Evolutionary conservation across 2,329 filamentous ascomycete genomes (phyloP).

Genomic region (Coleophoma cylindrospora): DNA sequence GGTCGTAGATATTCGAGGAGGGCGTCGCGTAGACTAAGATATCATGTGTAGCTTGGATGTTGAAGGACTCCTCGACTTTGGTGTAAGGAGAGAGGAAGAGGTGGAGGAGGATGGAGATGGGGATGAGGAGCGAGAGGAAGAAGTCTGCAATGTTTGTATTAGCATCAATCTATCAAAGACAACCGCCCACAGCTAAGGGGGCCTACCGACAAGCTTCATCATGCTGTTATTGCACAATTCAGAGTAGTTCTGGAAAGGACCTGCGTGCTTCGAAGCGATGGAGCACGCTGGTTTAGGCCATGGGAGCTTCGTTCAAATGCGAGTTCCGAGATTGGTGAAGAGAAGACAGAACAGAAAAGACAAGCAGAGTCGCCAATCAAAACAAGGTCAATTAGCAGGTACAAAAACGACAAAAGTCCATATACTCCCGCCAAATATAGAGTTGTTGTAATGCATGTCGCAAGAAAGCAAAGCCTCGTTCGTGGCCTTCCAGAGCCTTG

Average conservation of each 20-base stretch:
- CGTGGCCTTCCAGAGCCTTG: slow-evolving; percentile 1
- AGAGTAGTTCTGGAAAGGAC: background rate
- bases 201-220: slow-evolving; percentile 21
- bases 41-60: slow-evolving; percentile 90
- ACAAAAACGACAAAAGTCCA: too few relatives aligned
- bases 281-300: too few relatives aligned
- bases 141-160: slow-evolving; percentile 31
- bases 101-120: slow-evolving; percentile 61
- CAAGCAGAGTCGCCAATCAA: too few relatives aligned
- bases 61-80: slow-evolving; percentile 98
- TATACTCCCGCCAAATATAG: too few relatives aligned
- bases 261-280: too few relatives aligned
- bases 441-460: too few relatives aligned
- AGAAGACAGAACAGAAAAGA: too few relatives aligned
- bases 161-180: background rate
- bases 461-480: slow-evolving; percentile 4
- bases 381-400: too few relatives aligned
- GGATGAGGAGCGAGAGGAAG: slow-evolving; percentile 50
- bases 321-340: too few relatives aligned
- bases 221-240: slow-evolving; percentile 1
- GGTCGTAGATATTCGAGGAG: slow-evolving; percentile 42
- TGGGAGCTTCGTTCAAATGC: too few relatives aligned
- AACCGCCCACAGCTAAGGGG: background rate
- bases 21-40: slow-evolving; percentile 78
- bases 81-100: slow-evolving; percentile 78